Evolutionary conservation across 2,329 filamentous ascomycete genomes (phyloP).

Genomic region (Hysterium pulicare): DNA sequence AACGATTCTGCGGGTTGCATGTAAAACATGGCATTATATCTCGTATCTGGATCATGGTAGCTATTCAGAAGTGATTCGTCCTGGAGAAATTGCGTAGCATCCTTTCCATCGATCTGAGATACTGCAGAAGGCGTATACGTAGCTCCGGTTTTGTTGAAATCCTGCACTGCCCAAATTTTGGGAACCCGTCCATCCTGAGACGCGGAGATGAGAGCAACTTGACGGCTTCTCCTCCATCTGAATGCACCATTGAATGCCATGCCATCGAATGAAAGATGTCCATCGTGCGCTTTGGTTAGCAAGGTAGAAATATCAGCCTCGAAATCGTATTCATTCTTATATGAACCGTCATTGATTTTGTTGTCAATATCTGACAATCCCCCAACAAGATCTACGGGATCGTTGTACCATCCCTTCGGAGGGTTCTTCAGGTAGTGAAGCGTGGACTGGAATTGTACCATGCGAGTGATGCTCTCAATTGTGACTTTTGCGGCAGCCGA

Average conservation of each 20-base stretch:
- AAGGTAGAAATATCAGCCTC: constrained; percentile 35
- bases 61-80: constrained; percentile 25
- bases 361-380: constrained; percentile 35
- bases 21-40: constrained; percentile 40
- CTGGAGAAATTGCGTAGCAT: constrained; percentile 33
- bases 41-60: constrained; percentile 41
- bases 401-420: constrained; percentile 35
- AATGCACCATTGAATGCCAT: constrained; percentile 35
- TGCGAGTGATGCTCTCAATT: constrained; percentile 30
- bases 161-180: constrained; percentile 28
- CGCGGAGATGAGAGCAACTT: constrained; percentile 28
- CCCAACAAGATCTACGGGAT: constrained; percentile 36
- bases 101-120: constrained; percentile 35
- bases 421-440: constrained; percentile 39
- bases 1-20: constrained; percentile 29
- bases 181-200: constrained; percentile 28
- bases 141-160: constrained; percentile 8
- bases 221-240: constrained; percentile 26
- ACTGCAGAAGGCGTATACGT: constrained; percentile 32
- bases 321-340: constrained; percentile 42
- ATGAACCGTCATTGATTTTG: constrained; percentile 28
- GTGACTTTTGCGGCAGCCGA: constrained; percentile 21
- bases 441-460: constrained; percentile 41
- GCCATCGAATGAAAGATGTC: constrained; percentile 36
- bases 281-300: constrained; percentile 32